Evolutionary conservation across 768 basidiomycete genomes (phyloP), one percentile per base, ranked within the genome.

Genomic region (Kwoniella sp.): DNA sequence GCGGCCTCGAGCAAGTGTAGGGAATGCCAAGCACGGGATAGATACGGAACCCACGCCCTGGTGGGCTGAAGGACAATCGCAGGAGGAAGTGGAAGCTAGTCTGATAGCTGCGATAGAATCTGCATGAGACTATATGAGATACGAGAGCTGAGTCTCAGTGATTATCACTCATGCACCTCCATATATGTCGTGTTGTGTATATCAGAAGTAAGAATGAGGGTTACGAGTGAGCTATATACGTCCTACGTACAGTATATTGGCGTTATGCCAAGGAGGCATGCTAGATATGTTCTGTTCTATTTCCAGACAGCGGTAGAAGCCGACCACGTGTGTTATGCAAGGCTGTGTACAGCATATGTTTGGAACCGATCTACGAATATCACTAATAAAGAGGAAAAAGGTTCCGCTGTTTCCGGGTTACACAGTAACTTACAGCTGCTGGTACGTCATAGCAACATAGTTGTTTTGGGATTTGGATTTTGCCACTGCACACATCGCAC

Each of bases 1-100:
- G 15, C 54, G 25, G 36, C 50, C 33, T 22, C 24, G 37, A 37
- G 61, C 25, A 21, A n/a, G 91, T n/a, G 57, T 46, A 25, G 13
- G 33, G 33, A 33, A 33, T n/a, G n/a, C n/a, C n/a, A n/a, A n/a
- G n/a, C 33, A 33, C 33, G 33, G 33, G 13, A 33, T 6, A 13
- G 46, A 17, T n/a, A 22, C 19, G 51, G 27, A 50, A 36, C 36
- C n/a, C 21, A 33, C 15, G 29, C 7, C 58, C 27, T 68, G 67
- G 67, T 71, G 70, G 70, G 67, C 64, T 4, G 51, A 68, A 44
- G 62, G 59, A 6, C 55, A 47, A 50, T 63, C n/a, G 52, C 15
- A 30, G 36, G 69, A 62, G 3, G 54, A 68, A 48, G 29, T 68
- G 4, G 56, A 36, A 48, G 51, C 58, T 9, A 40, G 36, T 19